Base-by-base conservation (phyloP, 768 basidiomycete species). In the Calvatia gigantea region DNA sequence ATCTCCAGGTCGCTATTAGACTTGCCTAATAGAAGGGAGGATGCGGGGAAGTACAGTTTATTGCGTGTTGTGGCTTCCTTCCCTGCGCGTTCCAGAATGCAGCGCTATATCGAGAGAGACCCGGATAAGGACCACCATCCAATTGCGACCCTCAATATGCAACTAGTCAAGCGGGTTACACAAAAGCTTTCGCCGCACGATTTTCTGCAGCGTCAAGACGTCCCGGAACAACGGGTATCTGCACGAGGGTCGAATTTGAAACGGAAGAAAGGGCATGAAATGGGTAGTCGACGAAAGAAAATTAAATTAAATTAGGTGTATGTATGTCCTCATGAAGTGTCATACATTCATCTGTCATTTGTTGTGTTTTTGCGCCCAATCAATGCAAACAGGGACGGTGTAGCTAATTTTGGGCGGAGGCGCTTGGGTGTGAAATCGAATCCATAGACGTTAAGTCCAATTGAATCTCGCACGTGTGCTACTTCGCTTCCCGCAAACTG, bases 41-140 rank as follows among this genome's bases (percentile, higher is more conserved):
- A 75, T 39, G 68, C 65, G 4, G 76, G 76, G n/a, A 65, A 60
- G 54, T 75, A 72, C 60, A 71, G 73, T 57, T 64, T 78, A 4
- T 57, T 76, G n/a, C 73, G 76, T 15, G 70, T 73, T 4, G 56
- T 78, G 6, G 73, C 67, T 0, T 74, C 75, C 1, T 76, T 76
- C 60, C 75, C 76, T 19, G 75, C 76, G 1, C 65, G 70, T 3
- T 61, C 71, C 2, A 68, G 67, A 15, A 63, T 76, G 46, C 73
- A 74, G 53, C 64, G 74, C 8, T 73, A 72, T 47, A 32, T 69
- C 3, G 65, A 67, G n/a, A 73, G 74, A 58, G 75, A 76, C 55
- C 70, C 70, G 1, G 74, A 75, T 47, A 37, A 56, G 1, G 68
- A 70, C 17, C 65, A 64, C 0, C 76, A 77, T 57, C 75, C 75